A percentile compares a stretch with the other conserved stretches of the same genome.
phyloP scores from a whole-genome alignment of 345 rosid species.

The Salix koriyanagi region DNA sequence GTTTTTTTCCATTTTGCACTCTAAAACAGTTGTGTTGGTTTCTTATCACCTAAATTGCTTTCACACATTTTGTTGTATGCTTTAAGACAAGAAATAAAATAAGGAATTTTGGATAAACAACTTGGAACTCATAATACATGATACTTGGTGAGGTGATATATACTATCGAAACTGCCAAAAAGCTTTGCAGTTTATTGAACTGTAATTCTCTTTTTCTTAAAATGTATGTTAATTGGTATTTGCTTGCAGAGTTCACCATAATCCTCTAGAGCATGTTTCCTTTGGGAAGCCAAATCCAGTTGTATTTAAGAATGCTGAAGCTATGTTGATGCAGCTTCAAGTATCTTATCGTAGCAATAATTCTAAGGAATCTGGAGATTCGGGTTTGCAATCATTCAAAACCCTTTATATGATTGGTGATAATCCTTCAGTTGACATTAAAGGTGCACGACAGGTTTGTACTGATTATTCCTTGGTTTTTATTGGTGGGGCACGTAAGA shows the following conservation, averaged over 20 bases:
- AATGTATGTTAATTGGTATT: not conserved
- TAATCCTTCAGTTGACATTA: constrained; percentile 43
- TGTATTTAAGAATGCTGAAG: constrained; percentile 43
- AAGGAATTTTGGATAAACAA: not conserved
- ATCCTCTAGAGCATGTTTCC: constrained; percentile 28
- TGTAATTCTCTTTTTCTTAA: not conserved
- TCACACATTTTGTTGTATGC: not conserved
- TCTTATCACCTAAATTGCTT: not conserved
- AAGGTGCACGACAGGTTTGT: constrained; percentile 37
- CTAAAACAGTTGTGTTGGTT: not conserved
- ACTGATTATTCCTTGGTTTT: not conserved
- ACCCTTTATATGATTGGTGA: constrained; percentile 49
- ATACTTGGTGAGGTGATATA: not conserved
- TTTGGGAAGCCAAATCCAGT: constrained; percentile 49
- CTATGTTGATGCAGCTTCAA: constrained; percentile 27
- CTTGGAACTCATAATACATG: not conserved
- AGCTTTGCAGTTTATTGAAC: not conserved
- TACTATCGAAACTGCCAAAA: not conserved
- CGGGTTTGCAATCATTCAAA: constrained; percentile 15
- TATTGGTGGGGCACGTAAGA: not conserved
- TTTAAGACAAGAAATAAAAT: not conserved
- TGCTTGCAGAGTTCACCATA: constrained; percentile 33
- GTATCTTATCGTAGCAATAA: constrained; percentile 3
- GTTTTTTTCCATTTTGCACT: not conserved
- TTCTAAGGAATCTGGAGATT: constrained; percentile 8